These are phyloP conservation scores for Pythium dissotocum DNA, from an alignment of 352 stramenopile species.

Conservation along the genomic window DNA sequence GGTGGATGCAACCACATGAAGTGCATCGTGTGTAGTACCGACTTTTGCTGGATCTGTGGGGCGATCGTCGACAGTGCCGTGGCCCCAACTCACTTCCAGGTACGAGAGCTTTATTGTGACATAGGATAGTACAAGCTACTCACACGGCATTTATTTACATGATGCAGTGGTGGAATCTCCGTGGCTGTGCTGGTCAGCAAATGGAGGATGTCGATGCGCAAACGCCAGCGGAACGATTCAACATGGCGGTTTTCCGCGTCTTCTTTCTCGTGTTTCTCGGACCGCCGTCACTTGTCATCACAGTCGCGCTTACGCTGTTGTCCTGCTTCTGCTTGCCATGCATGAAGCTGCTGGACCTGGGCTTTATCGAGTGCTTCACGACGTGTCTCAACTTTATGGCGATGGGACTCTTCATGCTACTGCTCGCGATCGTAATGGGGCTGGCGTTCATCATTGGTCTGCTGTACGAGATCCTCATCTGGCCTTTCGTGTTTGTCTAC, in stretches of 20 bases:
- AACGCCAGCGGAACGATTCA: constrained; percentile 38
- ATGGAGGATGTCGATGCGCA: constrained; percentile 67
- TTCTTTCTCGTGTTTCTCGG: constrained; percentile 69
- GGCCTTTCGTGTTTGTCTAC: neutral
- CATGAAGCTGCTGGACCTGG: constrained; percentile 39
- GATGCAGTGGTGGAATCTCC: constrained; percentile 76
- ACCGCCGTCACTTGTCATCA: constrained; percentile 58
- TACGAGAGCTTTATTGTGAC: neutral
- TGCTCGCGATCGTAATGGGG: constrained; percentile 9
- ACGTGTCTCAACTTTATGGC: constrained; percentile 50
- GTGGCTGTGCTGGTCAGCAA: constrained; percentile 70
- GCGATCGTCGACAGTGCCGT: constrained; percentile 82
- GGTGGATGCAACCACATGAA: constrained; percentile 93
- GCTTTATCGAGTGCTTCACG: constrained; percentile 60
- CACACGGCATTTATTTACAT: too few species aligned
- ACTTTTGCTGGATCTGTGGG: constrained; percentile 91
- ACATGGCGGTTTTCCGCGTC: constrained; percentile 40
- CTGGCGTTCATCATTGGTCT: constrained; percentile 4
- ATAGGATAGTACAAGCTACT: too few species aligned
- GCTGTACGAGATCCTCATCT: constrained; percentile 7
- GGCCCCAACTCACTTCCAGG: constrained; percentile 85
- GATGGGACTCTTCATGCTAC: constrained; percentile 6
- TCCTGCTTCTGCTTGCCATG: constrained; percentile 73
- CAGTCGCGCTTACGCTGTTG: constrained; percentile 51
- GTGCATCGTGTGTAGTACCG: constrained; percentile 82